A percentile compares a stretch with the other conserved stretches of the same genome.
Evolutionary conservation across 75 land plant species (phyloP).

Genomic region (Cupressus sempervirens): DNA sequence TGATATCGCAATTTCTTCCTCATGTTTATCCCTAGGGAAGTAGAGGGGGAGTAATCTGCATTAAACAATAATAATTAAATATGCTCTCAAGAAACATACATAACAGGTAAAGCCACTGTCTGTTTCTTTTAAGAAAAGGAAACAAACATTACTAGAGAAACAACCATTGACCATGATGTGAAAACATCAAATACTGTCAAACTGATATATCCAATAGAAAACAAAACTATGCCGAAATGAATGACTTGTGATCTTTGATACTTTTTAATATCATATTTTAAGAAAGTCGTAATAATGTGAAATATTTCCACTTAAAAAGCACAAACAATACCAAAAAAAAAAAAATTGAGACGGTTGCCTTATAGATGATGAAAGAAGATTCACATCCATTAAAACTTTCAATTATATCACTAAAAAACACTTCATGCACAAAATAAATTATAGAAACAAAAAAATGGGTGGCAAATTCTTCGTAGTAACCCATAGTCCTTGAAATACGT

Average conservation of each 20-base stretch:
- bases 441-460: neutral
- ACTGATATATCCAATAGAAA: conserved; percentile 1
- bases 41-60: conserved; percentile 93
- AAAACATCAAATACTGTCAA: conserved; percentile 1
- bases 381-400: neutral
- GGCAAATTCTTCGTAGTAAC: neutral
- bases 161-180: conserved; percentile 3
- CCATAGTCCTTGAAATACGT: neutral
- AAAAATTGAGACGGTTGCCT: neutral
- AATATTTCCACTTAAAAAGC: neutral
- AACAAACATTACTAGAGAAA: neutral
- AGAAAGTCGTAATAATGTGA: neutral
- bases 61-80: neutral
- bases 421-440: neutral
- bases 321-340: neutral
- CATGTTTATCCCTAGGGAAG: conserved; percentile 93
- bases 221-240: no score
- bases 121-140: neutral
- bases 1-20: conserved; percentile 77
- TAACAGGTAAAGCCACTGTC: neutral
- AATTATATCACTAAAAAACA: neutral
- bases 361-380: neutral
- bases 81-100: neutral
- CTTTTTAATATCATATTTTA: neutral
- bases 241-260: neutral